phyloP scores from a whole-genome alignment of 345 rosid genomes.

The Nasturtium officinale region DNA sequence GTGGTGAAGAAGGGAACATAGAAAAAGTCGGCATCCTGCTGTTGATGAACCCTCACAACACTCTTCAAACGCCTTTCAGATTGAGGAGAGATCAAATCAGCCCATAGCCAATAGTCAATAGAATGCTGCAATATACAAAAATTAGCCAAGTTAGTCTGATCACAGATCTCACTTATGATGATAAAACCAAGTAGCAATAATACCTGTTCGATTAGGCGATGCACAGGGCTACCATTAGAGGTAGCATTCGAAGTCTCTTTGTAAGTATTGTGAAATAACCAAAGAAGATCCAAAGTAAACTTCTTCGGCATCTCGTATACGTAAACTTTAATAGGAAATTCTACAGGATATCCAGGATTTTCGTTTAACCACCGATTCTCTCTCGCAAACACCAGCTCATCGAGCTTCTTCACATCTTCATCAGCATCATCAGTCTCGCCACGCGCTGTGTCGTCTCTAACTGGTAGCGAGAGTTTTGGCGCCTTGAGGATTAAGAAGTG shows the following conservation, averaged over 20 bases:
- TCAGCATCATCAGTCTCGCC: constrained; percentile 31
- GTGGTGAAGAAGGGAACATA: constrained; percentile 91
- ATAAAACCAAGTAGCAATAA: constrained; percentile 7
- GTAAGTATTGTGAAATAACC: constrained; percentile 71
- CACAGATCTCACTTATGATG: neutral
- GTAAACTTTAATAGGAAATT: constrained; percentile 70
- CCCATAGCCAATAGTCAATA: constrained; percentile 97
- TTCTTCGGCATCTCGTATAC: constrained; percentile 89
- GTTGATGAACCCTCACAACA: constrained; percentile 73
- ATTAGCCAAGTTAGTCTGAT: neutral
- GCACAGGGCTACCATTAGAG: constrained; percentile 97
- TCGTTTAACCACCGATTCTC: constrained; percentile 52
- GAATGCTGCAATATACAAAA: constrained; percentile 65
- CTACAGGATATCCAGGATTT: constrained; percentile 43
- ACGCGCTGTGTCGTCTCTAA: constrained; percentile 50
- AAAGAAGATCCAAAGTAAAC: constrained; percentile 82
- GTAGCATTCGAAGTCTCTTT: constrained; percentile 78
- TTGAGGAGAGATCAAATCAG: constrained; percentile 76
- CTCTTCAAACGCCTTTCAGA: constrained; percentile 77
- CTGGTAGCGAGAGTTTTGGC: constrained; percentile 26
- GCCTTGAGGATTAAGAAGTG: constrained; percentile 51
- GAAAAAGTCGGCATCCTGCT: constrained; percentile 86
- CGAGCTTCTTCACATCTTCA: constrained; percentile 50
- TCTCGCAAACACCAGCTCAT: constrained; percentile 45
- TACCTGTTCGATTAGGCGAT: constrained; percentile 91